These are phyloP conservation scores for Phyllosticta citribraziliensis DNA, from an alignment of 2,329 filamentous ascomycete species.

Conservation along the genomic window DNA sequence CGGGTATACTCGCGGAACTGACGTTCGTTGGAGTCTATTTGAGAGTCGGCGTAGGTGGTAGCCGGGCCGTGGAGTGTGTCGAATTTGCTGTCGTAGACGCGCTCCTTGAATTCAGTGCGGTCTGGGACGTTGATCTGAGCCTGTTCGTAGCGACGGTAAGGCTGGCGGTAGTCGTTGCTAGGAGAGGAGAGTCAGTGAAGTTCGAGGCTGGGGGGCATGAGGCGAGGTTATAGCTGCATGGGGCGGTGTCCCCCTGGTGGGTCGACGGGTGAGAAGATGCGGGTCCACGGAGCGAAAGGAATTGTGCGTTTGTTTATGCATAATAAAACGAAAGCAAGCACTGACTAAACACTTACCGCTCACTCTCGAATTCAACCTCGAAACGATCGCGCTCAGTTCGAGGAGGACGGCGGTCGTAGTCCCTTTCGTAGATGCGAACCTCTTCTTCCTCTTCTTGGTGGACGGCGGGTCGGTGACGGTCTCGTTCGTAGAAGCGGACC, in stretches of 20 bases:
- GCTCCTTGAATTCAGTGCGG: conserved; percentile 46
- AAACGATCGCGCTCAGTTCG: conserved; percentile 12
- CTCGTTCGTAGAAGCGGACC: conserved; percentile 72
- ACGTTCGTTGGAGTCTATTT: conserved; percentile 48
- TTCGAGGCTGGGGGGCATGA: conserved; percentile 1
- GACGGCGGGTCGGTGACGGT: conserved; percentile 57
- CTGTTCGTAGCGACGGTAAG: conserved; percentile 50
- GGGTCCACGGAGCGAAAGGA: background rate
- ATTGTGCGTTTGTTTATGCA: conserved; percentile 17
- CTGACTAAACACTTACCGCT: conserved; percentile 14
- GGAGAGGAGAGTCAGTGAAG: conserved; percentile 8
- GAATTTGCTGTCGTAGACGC: conserved; percentile 36
- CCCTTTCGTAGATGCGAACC: conserved; percentile 23
- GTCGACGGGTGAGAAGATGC: conserved; percentile 13
- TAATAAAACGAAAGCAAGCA: conserved; percentile 1
- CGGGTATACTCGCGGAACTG: conserved; percentile 55
- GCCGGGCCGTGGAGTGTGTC: conserved; percentile 38
- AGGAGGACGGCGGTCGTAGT: conserved; percentile 1
- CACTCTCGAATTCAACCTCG: conserved; percentile 20
- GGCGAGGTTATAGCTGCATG: background rate
- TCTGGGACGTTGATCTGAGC: conserved; percentile 58
- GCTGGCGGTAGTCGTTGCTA: conserved; percentile 44
- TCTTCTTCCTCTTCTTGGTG: conserved; percentile 21
- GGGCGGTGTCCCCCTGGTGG: background rate
- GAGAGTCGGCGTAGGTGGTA: conserved; percentile 43